phyloP scores from a whole-genome alignment of 2,329 filamentous ascomycete genomes.

The Emydomyces testavorans region DNA sequence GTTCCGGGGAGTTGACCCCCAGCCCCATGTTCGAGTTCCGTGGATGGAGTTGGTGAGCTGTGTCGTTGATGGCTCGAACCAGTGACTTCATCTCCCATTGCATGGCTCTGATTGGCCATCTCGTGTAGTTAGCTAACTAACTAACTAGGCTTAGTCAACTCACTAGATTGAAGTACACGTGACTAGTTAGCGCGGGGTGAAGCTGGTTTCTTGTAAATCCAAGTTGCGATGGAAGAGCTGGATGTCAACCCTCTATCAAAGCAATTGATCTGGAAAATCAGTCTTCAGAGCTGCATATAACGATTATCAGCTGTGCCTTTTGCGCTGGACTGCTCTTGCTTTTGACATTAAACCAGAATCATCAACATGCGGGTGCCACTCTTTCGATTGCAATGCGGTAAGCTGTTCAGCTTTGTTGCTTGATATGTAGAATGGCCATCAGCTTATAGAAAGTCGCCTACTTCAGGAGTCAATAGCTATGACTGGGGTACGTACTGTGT shows the following conservation, averaged over 20 bases:
- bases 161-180: too few relatives aligned
- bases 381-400: slow-evolving; percentile 58
- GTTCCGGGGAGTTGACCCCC: neutral
- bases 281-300: too few relatives aligned
- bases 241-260: too few relatives aligned
- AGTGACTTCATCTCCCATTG: neutral
- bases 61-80: slow-evolving; percentile 1
- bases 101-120: slow-evolving; percentile 8
- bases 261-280: too few relatives aligned
- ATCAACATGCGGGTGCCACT: slow-evolving; percentile 63
- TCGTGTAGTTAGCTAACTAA: too few relatives aligned
- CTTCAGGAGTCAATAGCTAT: slow-evolving; percentile 82
- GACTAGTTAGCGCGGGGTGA: slow-evolving; percentile 5
- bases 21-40: neutral
- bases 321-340: slow-evolving; percentile 17
- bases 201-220: too few relatives aligned
- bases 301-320: too few relatives aligned
- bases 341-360: neutral
- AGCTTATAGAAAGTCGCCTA: neutral
- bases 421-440: neutral
- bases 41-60: slow-evolving; percentile 1
- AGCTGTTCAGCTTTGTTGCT: slow-evolving; percentile 15
- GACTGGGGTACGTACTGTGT: slow-evolving; percentile 62
- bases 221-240: too few relatives aligned
- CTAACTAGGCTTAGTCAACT: too few relatives aligned